Percentiles rank a stretch among this genome's conserved stretches.
Conservation (phyloP, 495 filamentous ascomycete genomes). For the Penicillium cataractarum region DNA sequence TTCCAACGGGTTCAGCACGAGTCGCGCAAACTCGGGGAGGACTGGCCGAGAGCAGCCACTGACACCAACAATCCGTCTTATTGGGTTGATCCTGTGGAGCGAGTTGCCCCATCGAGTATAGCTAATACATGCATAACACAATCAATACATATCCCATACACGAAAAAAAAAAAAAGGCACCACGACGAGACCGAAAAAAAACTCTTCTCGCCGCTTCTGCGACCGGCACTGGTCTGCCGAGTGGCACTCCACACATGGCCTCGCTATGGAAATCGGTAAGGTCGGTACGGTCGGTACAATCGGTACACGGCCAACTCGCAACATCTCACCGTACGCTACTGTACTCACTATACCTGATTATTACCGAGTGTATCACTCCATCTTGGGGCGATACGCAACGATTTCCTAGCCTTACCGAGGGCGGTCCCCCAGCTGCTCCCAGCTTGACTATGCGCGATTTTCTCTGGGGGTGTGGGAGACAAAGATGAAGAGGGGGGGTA, state of each 20-base stretch:
- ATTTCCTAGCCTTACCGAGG: slow-evolving; percentile 20
- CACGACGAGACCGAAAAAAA: slow-evolving; percentile 7
- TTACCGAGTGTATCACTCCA: neutral
- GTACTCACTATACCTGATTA: neutral
- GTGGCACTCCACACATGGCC: slow-evolving; percentile 16
- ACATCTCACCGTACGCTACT: neutral
- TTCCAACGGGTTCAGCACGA: slow-evolving; percentile 6
- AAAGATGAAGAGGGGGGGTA: neutral
- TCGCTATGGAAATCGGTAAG: neutral
- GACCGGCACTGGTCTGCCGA: slow-evolving; percentile 27
- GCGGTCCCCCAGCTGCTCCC: slow-evolving; percentile 22
- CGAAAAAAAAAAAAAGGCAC: slow-evolving; percentile 1
- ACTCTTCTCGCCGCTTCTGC: slow-evolving; percentile 2
- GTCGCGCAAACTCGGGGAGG: slow-evolving; percentile 1
- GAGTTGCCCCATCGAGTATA: slow-evolving; percentile 2
- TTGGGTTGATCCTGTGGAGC: slow-evolving; percentile 4
- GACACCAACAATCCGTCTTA: neutral
- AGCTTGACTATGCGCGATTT: slow-evolving; percentile 41
- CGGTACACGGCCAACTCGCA: slow-evolving; percentile 10
- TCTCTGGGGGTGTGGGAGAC: slow-evolving; percentile 10
- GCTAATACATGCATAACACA: slow-evolving; percentile 5
- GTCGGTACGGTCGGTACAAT: slow-evolving; percentile 9
- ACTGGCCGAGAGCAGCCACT: slow-evolving; percentile 14
- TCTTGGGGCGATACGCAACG: neutral
- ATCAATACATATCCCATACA: neutral